Evolutionary conservation across 768 basidiomycete genomes (phyloP).

Genomic region (Infundibulicybe gibba): DNA sequence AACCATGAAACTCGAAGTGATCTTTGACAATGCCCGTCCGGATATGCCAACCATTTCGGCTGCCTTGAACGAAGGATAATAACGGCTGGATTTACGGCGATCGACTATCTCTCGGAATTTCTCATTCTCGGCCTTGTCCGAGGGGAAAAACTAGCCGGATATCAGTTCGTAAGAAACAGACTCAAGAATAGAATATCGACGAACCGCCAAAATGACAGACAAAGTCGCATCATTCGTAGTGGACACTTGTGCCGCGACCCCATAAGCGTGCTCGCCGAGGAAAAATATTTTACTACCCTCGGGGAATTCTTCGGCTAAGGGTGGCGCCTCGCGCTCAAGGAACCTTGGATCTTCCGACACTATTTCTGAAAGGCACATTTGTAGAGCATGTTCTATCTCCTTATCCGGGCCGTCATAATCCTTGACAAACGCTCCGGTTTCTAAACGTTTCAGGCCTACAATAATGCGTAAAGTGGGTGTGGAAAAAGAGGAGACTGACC

Average conservation of each 20-base stretch:
- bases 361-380: constrained; percentile 80
- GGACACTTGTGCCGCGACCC: constrained; percentile 90
- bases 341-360: constrained; percentile 87
- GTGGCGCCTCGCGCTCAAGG: constrained; percentile 77
- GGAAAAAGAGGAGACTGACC: constrained; percentile 8
- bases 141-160: constrained; percentile 72
- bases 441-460: constrained; percentile 83
- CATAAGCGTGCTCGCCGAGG: constrained; percentile 92
- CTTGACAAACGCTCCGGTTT: constrained; percentile 89
- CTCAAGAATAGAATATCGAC: constrained; percentile 10
- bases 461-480: constrained; percentile 1
- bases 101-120: constrained; percentile 74
- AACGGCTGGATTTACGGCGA: constrained; percentile 44
- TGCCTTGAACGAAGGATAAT: constrained; percentile 77
- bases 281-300: constrained; percentile 92
- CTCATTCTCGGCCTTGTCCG: constrained; percentile 75
- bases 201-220: constrained; percentile 85
- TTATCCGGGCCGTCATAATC: constrained; percentile 86
- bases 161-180: background rate
- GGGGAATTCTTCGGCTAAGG: constrained; percentile 86
- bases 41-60: constrained; percentile 73
- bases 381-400: constrained; percentile 83
- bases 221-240: constrained; percentile 65
- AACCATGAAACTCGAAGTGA: constrained; percentile 94
- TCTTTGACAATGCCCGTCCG: constrained; percentile 78